These are phyloP conservation scores for Larix kaempferi DNA, from an alignment of 75 land plant species.

Conservation along the genomic window DNA sequence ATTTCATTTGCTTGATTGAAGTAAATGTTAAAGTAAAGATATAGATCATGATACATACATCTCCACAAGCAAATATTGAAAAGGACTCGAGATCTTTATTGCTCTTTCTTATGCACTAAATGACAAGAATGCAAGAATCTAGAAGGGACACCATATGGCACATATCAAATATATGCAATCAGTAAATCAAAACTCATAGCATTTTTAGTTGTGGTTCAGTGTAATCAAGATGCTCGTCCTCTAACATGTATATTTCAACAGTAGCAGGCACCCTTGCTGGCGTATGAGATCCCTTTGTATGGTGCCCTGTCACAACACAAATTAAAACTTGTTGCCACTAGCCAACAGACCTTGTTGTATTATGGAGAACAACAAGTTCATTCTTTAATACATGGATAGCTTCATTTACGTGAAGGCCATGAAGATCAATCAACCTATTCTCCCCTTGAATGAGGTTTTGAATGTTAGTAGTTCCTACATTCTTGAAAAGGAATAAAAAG, in stretches of 20 bases:
- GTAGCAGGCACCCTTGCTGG: conserved; percentile 78
- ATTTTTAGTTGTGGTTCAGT: conserved; percentile 82
- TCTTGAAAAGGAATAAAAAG: conserved; percentile 33
- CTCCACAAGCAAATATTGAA: conserved; percentile 6
- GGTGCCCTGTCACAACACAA: conserved; percentile 94
- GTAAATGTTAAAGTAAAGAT: conserved; percentile 13
- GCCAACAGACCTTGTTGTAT: conserved; percentile 46
- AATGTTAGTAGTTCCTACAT: conserved; percentile 31
- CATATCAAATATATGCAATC: conserved; percentile 12
- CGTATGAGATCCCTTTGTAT: conserved; percentile 77
- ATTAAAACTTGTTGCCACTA: conserved; percentile 70
- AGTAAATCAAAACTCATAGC: conserved; percentile 74
- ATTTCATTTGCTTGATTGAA: conserved; percentile 7
- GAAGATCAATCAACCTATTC: conserved; percentile 66
- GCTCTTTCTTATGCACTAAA: conserved; percentile 18
- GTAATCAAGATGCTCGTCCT: conserved; percentile 77
- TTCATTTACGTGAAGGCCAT: conserved; percentile 84
- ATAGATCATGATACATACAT: conserved; percentile 9
- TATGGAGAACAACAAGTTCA: conserved; percentile 57
- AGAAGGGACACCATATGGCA: background rate
- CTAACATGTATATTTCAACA: conserved; percentile 68
- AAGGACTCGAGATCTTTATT: conserved; percentile 8
- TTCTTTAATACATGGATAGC: conserved; percentile 79
- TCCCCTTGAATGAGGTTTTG: conserved; percentile 37
- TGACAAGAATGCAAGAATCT: conserved; percentile 20